Conservation (phyloP, 2,329 filamentous ascomycete genomes). For the Camillea tinctor region DNA sequence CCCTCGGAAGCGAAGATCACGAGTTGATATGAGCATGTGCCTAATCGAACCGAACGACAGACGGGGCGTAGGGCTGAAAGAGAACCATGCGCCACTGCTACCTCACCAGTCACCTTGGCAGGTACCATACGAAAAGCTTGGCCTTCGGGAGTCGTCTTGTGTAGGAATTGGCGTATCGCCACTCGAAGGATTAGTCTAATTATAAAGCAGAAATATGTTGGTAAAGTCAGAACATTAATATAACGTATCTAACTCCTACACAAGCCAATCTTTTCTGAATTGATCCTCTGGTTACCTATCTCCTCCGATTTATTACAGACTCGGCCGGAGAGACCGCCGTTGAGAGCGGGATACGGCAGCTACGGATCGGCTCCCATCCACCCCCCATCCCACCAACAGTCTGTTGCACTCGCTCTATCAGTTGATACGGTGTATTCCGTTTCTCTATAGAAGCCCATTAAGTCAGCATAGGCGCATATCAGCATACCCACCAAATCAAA, state of each 20-base stretch:
- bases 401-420: constrained; percentile 35
- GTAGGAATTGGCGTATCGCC: background rate
- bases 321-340: background rate
- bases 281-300: background rate
- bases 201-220: too few species aligned
- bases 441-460: constrained; percentile 20
- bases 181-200: background rate
- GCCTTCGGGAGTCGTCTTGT: background rate
- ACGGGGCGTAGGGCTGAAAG: background rate
- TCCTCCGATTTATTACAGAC: background rate
- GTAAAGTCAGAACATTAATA: too few species aligned
- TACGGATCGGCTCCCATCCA: constrained; percentile 28
- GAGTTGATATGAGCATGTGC: background rate
- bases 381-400: constrained; percentile 36
- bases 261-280: background rate
- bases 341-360: too few species aligned
- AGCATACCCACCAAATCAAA: background rate
- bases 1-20: background rate
- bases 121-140: background rate
- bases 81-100: background rate
- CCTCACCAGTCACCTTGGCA: background rate
- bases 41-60: background rate
- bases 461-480: background rate
- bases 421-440: constrained; percentile 36
- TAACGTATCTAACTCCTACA: background rate